Base-by-base conservation (phyloP, 352 stramenopile genomes). In the Phytophthora colocasiae region DNA sequence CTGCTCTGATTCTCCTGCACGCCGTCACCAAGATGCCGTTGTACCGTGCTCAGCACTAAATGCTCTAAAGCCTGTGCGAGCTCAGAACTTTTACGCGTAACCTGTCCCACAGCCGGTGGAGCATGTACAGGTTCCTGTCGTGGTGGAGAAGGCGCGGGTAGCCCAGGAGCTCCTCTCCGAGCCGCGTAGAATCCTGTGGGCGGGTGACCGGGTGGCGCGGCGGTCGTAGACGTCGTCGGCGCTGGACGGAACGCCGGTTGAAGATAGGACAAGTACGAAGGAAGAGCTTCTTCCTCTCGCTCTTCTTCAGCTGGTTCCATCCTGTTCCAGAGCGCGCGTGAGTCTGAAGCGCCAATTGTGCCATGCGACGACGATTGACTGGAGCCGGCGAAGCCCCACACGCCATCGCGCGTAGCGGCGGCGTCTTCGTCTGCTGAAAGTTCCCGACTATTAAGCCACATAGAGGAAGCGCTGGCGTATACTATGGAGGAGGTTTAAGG, bases 261-360 rank as follows among this genome's bases (percentile, higher is more conserved):
- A 26, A 89, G 63, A 51, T 92, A 92, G 38, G 83, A 90, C 26
- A 92, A 58, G 46, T 92, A 92, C 29, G 83, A 87, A 1, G 83
- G 83, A 19, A 92, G 60, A 17, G 83, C 83, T 56, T 92, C 83
- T 57, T 92, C 83, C 46, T 90, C 81, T 32, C 81, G 75, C 54
- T 92, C 83, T 53, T 92, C 83, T 58, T 92, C 83, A 31, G 82
- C 80, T 0, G 78, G 74, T 44, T 76, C 82, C 76, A 85, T 78
- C 55, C 82, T 78, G 60, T 78, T 87, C 82, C 82, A 91, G n/a
- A 88, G 73, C 34, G 81, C 65, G 15, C 74, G 68, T 24, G 78
- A 73, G 59, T 38, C 62, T n/a, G 72, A 73, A 19, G 63, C 77
- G 40, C 78, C 78, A 26, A 87, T 85, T 14, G 73, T 55, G 14